Evolutionary conservation across 2,329 filamentous ascomycete genomes (phyloP), one percentile per base, ranked within the genome.

Genomic region (Monosporascus sp.): DNA sequence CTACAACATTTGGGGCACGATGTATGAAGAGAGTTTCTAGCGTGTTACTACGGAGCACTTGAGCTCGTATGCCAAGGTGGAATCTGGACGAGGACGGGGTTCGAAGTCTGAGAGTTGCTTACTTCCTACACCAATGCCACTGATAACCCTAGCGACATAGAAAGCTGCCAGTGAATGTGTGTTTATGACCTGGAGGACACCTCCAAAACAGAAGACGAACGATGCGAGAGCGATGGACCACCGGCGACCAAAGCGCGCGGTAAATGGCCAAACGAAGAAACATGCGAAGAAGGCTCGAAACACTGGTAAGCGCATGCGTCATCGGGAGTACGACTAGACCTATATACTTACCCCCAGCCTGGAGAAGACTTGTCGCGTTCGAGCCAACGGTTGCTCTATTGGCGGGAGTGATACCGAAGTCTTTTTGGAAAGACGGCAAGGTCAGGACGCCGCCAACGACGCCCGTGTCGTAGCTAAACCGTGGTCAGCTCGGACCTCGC

Each of bases 211-310:
- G 65, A 79, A 81, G 28, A 76, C 69, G 38, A 64, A 49, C 1
- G 71, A 71, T 28, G 71, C 69, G 18, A 74, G 63, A 6, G 71
- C 64, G 45, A 75, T 65, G 18, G 73, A 70, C 65, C 64, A 68
- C 6, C 71, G 68, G 11, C 74, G 72, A 37, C 74, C 74, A 52
- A 65, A 72, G 7, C 64, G 63, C 8, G 71, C 68, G 5, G 72
- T 75, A 53, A 76, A 71, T 2, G 72, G 73, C 70, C 71, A 74
- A 24, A 73, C 64, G 56, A 73, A 72, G 59, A 75, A 72, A 51
- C 72, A 74, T 2, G 71, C 65, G 54, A 75, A 71, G 61, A 75
- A 75, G 24, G 72, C 71, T 73, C 43, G 45, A 48, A 15, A 28
- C 14, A 14, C 37, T 17, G 11, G 43, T 17, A 35, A 46, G 45